Evolutionary conservation across 352 stramenopile genomes (phyloP), one percentile per base, ranked within the genome.

Genomic region (Globisporangium camurandrum): DNA sequence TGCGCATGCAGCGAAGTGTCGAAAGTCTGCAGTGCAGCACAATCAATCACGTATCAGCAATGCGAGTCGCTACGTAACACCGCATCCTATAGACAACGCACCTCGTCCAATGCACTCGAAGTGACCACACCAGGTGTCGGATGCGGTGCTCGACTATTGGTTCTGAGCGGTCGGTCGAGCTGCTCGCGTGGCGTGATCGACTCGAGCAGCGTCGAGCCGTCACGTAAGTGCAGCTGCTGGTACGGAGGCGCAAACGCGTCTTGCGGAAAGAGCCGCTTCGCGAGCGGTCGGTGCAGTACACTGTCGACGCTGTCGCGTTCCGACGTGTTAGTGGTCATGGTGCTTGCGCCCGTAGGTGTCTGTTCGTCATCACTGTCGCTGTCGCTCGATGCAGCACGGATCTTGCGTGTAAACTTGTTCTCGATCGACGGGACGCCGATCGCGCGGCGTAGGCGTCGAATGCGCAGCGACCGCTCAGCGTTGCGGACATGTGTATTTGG

Each of bases 151-250:
- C n/a, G n/a, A n/a, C n/a, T n/a, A n/a, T n/a, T n/a, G n/a, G n/a
- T n/a, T n/a, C 11, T 11, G 4, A 16, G 9, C 3, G 33, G 23
- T 4, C 46, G 31, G 3, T 42, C 46, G n/a, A 23, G 34, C 12
- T 44, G 31, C 22, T 57, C 36, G 39, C 48, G 51, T 28, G 67
- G 62, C 36, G 80, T 61, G 44, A 81, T 80, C 2, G 64, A 67
- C 49, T 86, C 73, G 22, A 84, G 54, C 24, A 78, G 59, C 12
- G 78, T 68, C 16, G 41, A 56, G 16, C 56, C 64, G 19, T 68
- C 61, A 7, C 64, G 54, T 20, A 65, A 44, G 52, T 64, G 59
- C 47, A 84, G 51, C 41, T 50, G 56, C 28, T 75, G 68, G 41
- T 83, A 80, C 16, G 68, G 67, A 4, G 66, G 63, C 14, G 64